A percentile compares a stretch with the other conserved stretches of the same genome.
Evolutionary conservation across 768 basidiomycete species (phyloP).

Genomic region (Auriculariales sp.): DNA sequence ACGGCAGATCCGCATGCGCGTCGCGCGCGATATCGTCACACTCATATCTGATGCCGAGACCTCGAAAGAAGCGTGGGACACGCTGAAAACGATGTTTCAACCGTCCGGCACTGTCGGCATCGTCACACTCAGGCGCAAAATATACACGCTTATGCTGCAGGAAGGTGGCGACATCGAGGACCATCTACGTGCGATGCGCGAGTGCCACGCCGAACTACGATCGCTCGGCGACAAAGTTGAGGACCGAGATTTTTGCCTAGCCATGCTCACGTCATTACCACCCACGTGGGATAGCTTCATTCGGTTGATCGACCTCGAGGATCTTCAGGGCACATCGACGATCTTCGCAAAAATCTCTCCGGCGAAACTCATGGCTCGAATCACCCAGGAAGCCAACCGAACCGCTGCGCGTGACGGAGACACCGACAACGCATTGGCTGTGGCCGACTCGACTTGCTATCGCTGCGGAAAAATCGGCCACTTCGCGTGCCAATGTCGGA

Average conservation of each 20-base stretch:
- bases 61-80: conserved; percentile 16
- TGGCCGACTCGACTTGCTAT: not conserved
- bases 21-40: conserved; percentile 15
- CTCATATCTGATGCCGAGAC: conserved; percentile 15
- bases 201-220: conserved; percentile 12
- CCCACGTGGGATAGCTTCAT: conserved; percentile 21
- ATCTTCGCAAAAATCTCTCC: not conserved
- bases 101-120: conserved; percentile 16
- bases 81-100: conserved; percentile 17
- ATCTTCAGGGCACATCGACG: not conserved
- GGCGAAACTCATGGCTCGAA: conserved; percentile 7
- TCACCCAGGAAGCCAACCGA: conserved; percentile 5
- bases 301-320: conserved; percentile 10
- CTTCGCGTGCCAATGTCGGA: no score
- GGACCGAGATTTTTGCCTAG: conserved; percentile 18
- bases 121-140: conserved; percentile 13
- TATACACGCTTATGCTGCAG: conserved; percentile 14
- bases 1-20: conserved; percentile 16
- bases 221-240: conserved; percentile 11
- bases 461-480: conserved; percentile 5
- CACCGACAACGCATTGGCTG: not conserved
- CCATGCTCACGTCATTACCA: conserved; percentile 18
- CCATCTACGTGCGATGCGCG: conserved; percentile 16
- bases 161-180: conserved; percentile 19
- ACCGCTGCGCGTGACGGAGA: not conserved